A percentile compares a stretch with the other conserved stretches of the same genome.
Conservation (phyloP, 2,329 filamentous ascomycete species). For the Sphaceloma murrayae region DNA sequence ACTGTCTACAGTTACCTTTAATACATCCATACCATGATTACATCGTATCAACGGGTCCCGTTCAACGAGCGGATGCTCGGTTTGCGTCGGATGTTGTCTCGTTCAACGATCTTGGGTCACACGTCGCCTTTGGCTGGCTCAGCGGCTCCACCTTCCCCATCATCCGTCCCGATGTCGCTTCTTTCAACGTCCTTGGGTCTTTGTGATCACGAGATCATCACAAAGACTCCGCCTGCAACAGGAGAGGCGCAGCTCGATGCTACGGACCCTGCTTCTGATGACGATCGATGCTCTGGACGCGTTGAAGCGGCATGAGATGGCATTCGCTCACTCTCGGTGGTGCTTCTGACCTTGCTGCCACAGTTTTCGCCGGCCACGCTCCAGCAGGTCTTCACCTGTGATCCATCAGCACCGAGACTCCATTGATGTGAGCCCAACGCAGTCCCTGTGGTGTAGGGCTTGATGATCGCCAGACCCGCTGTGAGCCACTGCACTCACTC, state of each 20-base stretch:
- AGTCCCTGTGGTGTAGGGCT: no score
- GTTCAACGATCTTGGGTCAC: constrained; percentile 10
- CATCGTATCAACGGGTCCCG: not conserved
- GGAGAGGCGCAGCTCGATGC: no score
- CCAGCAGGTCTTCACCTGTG: no score
- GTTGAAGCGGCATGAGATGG: no score
- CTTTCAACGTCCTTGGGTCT: not conserved
- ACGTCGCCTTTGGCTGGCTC: constrained; percentile 5
- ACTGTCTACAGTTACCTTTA: constrained; percentile 9
- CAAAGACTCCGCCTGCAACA: not conserved
- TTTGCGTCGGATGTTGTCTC: constrained; percentile 16
- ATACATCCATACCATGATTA: constrained; percentile 7
- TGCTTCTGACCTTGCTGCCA: no score
- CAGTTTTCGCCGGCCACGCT: no score
- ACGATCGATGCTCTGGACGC: not conserved
- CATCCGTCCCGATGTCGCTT: constrained; percentile 4
- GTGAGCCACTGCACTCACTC: no score
- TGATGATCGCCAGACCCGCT: no score
- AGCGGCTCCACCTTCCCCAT: constrained; percentile 11
- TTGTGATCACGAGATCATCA: constrained; percentile 3
- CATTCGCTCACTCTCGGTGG: no score
- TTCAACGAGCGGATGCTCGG: constrained; percentile 7
- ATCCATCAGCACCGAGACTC: no score
- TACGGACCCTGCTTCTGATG: not conserved
- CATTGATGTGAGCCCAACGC: no score